phyloP scores from a whole-genome alignment of 352 stramenopile species.

The Phytophthora litchii region DNA sequence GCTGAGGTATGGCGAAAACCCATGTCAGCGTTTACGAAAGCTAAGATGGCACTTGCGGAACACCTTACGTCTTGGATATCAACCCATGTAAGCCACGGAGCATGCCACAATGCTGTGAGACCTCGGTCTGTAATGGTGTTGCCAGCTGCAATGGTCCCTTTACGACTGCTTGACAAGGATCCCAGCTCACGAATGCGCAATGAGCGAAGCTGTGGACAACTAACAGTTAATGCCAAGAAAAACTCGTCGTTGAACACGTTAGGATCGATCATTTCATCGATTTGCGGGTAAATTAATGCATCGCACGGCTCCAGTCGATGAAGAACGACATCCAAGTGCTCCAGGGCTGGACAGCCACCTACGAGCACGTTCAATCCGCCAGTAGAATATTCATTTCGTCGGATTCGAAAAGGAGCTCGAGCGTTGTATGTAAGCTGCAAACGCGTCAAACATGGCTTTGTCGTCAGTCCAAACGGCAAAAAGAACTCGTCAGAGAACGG shows the following conservation, averaged over 20 bases:
- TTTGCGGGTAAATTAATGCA: conserved; percentile 54
- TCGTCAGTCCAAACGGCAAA: conserved; percentile 45
- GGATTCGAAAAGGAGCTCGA: conserved; percentile 51
- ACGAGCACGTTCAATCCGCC: conserved; percentile 44
- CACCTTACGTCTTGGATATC: conserved; percentile 50
- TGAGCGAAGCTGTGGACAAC: conserved; percentile 33
- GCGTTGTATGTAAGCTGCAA: conserved; percentile 62
- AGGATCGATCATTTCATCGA: conserved; percentile 65
- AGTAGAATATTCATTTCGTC: conserved; percentile 56
- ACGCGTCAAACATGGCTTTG: conserved; percentile 43
- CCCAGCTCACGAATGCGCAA: conserved; percentile 48
- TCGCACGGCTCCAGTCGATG: conserved; percentile 54
- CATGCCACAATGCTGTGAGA: conserved; percentile 28
- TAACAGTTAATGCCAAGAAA: conserved; percentile 24
- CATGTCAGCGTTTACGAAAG: conserved; percentile 13
- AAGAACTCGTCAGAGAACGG: conserved; percentile 77
- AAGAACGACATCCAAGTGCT: conserved; percentile 53
- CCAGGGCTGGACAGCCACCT: conserved; percentile 32
- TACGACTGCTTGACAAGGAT: conserved; percentile 21
- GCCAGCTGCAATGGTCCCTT: conserved; percentile 22
- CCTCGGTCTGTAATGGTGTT: conserved; percentile 47
- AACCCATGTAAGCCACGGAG: conserved; percentile 27
- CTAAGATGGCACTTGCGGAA: conserved; percentile 32
- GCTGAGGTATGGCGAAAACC: not conserved
- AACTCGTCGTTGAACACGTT: conserved; percentile 59